phyloP scores from a whole-genome alignment of 1,139 yeast genomes.

The Sugiyamaella pinicola region DNA sequence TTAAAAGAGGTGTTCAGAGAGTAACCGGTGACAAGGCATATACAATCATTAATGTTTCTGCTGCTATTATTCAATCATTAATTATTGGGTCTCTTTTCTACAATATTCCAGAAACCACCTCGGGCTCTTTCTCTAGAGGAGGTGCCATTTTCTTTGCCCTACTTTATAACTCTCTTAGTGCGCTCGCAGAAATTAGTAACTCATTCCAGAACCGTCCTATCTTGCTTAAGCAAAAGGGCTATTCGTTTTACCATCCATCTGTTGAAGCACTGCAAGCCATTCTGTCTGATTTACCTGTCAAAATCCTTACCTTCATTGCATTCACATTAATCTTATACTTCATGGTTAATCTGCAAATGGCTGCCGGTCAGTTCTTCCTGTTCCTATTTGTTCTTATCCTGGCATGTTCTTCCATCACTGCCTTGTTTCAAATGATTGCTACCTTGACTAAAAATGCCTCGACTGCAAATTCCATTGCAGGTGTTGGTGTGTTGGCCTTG shows the following conservation, averaged over 20 bases:
- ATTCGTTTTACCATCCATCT: conserved; percentile 65
- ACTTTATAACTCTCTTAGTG: conserved; percentile 58
- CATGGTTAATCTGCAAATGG: conserved; percentile 56
- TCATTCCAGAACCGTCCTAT: conserved; percentile 61
- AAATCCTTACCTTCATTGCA: conserved; percentile 49
- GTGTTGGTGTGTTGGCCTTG: conserved; percentile 55
- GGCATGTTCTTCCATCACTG: conserved; percentile 54
- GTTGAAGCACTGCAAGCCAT: conserved; percentile 67
- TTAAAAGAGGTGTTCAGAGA: conserved; percentile 57
- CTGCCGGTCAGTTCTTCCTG: conserved; percentile 65
- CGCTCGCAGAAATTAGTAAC: conserved; percentile 59
- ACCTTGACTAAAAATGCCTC: conserved; percentile 56
- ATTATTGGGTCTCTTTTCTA: conserved; percentile 60
- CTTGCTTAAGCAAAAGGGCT: conserved; percentile 61
- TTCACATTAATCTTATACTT: conserved; percentile 58
- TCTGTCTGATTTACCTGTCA: conserved; percentile 60
- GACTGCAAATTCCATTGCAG: conserved; percentile 66
- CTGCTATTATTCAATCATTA: conserved; percentile 56
- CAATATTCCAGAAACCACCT: conserved; percentile 51
- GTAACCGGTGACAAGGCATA: conserved; percentile 58
- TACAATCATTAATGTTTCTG: conserved; percentile 52
- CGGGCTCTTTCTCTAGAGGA: conserved; percentile 59
- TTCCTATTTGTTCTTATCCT: conserved; percentile 54
- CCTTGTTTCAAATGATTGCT: conserved; percentile 63
- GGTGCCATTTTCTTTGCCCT: conserved; percentile 60